phyloP scores from a whole-genome alignment of 352 stramenopile species.

The Sclerospora graminicola region DNA sequence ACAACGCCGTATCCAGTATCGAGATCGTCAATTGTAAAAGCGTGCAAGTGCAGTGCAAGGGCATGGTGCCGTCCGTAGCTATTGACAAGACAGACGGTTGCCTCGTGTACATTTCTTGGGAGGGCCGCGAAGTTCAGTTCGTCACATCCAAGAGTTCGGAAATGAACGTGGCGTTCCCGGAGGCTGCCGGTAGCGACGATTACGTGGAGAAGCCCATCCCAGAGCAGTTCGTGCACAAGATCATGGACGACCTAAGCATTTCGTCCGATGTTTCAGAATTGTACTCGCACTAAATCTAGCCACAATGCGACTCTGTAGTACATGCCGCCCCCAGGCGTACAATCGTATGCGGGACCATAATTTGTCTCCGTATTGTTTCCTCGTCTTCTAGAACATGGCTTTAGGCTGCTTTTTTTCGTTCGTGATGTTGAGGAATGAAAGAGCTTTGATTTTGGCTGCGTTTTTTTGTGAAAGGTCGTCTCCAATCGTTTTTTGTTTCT shows the following conservation, averaged over 20 bases:
- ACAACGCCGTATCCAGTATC: conserved; percentile 92
- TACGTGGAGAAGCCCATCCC: conserved; percentile 94
- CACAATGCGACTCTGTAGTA: not conserved
- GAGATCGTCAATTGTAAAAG: conserved; percentile 98
- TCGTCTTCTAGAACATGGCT: not conserved
- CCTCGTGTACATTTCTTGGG: conserved; percentile 92
- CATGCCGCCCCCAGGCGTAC: not conserved
- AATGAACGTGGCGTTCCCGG: conserved; percentile 94
- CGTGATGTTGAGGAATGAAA: conserved; percentile 14
- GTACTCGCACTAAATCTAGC: conserved; percentile 71
- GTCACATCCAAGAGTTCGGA: conserved; percentile 96
- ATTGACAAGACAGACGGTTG: conserved; percentile 99
- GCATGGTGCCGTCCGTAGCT: conserved; percentile 89
- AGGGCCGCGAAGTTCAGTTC: conserved; percentile 83
- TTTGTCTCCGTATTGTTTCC: not conserved
- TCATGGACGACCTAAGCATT: conserved; percentile 76
- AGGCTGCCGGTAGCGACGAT: conserved; percentile 71
- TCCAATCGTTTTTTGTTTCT: too few species aligned
- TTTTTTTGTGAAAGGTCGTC: conserved; percentile 19
- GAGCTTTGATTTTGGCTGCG: conserved; percentile 11
- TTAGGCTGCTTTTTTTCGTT: conserved; percentile 7
- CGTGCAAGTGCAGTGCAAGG: conserved; percentile 92
- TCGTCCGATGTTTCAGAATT: conserved; percentile 92
- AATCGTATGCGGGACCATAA: conserved; percentile 3
- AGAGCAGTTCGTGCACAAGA: conserved; percentile 95